Evolutionary conservation across 139 green algal species (phyloP), one percentile per base, ranked within the genome.

Genomic region (Limnomonas spitsbergensis): DNA sequence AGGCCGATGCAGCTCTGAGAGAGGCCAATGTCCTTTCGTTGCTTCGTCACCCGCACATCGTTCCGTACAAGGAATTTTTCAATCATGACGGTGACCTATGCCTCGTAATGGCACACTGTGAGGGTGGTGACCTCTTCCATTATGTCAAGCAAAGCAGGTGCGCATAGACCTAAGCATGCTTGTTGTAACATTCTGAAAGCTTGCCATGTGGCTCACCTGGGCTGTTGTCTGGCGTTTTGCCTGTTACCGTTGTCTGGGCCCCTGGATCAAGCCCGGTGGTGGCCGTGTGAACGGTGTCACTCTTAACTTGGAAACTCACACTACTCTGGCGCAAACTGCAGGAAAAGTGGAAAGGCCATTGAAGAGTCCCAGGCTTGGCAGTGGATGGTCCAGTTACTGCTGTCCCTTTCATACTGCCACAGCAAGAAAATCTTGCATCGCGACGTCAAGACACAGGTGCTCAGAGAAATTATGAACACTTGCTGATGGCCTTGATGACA

Each of bases 371-470:
- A 77, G 40, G 70, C 75, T 1, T 87, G 82, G 82, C 38, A 82
- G 70, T 84, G 76, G 80, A 69, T 83, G 31, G 76, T 89, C 32
- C 75, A 83, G 77, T 75, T 87, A 69, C 74, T 85, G 74, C 83
- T 84, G 61, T 77, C 84, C 32, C 71, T 86, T 56, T 82, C 68
- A 14, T 83, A 88, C 67, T 69, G 81, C 56, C 83, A 88, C 73
- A 34, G 32, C 53, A 87, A 89, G 67, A 82, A 79, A 68, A 84
- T 85, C 53, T 75, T 90, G 56, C 85, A 90, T 66, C 70, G 85
- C 37, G 85, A 90, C 73, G 74, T 90, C 29, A 90, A 90, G 75
- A 87, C 81, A 29, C 70, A 74, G 56, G 56, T 70, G 29, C 7
- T 7, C 56, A 34, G 4, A 38, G 9, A 20, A 70, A 24, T 37